Conservation (phyloP, 495 filamentous ascomycete species). For the Daldinia caldariorum region DNA sequence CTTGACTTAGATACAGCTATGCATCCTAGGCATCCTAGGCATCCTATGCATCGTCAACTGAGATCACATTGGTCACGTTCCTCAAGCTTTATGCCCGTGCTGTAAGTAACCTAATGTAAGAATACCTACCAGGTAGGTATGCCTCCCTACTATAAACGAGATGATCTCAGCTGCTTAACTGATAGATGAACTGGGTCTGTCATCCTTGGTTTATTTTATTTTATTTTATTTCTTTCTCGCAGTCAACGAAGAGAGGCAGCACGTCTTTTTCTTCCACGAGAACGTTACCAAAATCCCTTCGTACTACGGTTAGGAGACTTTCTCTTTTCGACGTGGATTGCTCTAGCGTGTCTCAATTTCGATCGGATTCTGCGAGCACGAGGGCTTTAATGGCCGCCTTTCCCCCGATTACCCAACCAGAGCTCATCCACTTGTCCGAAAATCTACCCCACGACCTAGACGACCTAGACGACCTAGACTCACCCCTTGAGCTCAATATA, state of each 20-base stretch:
- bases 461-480: constrained; percentile 37
- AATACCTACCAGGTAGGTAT: constrained; percentile 6
- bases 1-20: neutral
- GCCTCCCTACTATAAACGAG: constrained; percentile 35
- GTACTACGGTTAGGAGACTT: constrained; percentile 20
- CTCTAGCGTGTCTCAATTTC: constrained; percentile 15
- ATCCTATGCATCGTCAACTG: constrained; percentile 38
- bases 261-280: constrained; percentile 1
- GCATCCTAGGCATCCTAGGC: constrained; percentile 32
- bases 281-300: constrained; percentile 25
- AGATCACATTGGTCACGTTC: constrained; percentile 43
- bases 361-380: constrained; percentile 29
- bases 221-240: neutral
- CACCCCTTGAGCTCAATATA: constrained; percentile 24
- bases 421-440: constrained; percentile 56
- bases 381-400: constrained; percentile 31
- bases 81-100: constrained; percentile 31
- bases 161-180: constrained; percentile 26
- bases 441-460: constrained; percentile 46
- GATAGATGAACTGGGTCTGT: constrained; percentile 9
- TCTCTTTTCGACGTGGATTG: constrained; percentile 24
- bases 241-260: constrained; percentile 18
- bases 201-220: neutral
- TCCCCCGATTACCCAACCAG: constrained; percentile 51
- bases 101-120: constrained; percentile 16